These are phyloP conservation scores for Diatrype stigma DNA, from an alignment of 2,329 filamentous ascomycete genomes.

Conservation along the genomic window DNA sequence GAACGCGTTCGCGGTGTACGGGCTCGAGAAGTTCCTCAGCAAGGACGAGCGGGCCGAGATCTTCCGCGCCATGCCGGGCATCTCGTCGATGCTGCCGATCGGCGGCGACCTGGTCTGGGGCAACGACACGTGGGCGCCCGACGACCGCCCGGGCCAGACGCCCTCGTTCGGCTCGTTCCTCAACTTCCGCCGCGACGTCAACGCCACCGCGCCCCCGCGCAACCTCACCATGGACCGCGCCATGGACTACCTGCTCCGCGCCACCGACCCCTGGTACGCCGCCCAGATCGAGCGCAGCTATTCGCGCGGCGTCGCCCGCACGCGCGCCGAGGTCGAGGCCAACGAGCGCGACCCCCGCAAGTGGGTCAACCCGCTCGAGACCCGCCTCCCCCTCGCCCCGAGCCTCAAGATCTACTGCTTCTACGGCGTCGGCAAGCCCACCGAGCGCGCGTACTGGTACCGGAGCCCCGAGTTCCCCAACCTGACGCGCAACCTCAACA, in stretches of 20 bases:
- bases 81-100: constrained; percentile 93
- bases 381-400: constrained; percentile 79
- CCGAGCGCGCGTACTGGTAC: constrained; percentile 91
- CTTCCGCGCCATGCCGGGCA: constrained; percentile 94
- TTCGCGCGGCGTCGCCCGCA: constrained; percentile 84
- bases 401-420: constrained; percentile 96
- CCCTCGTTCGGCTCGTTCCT: constrained; percentile 76
- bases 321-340: constrained; percentile 70
- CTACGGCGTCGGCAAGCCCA: constrained; percentile 91
- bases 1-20: constrained; percentile 94
- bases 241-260: constrained; percentile 71
- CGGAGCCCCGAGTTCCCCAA: constrained; percentile 61
- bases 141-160: constrained; percentile 71
- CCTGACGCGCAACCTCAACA: constrained; percentile 63
- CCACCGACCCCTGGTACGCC: constrained; percentile 81
- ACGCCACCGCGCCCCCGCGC: constrained; percentile 57
- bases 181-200: constrained; percentile 70
- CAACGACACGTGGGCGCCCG: constrained; percentile 79
- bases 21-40: constrained; percentile 90
- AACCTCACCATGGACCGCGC: constrained; percentile 83
- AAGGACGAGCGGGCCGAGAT: constrained; percentile 88
- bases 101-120: constrained; percentile 96
- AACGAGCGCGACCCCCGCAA: constrained; percentile 75
- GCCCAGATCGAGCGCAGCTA: constrained; percentile 70
- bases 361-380: constrained; percentile 94